Conservation (phyloP, 306 rosid species). For the Vigna trinervia region DNA sequence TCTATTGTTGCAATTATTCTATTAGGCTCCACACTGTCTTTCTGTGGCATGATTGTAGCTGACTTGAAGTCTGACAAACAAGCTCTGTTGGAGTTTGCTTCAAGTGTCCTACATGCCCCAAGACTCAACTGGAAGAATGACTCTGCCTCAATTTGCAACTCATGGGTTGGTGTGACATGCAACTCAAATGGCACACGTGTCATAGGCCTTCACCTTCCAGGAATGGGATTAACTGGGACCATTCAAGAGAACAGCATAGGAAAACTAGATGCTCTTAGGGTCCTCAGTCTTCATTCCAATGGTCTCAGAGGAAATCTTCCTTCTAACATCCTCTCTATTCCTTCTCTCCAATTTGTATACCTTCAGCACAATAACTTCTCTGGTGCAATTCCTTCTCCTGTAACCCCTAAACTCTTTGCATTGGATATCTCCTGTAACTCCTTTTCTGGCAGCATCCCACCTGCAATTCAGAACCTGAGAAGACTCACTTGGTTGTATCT, state of each 20-base stretch:
- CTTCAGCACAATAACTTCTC: slow-evolving; percentile 76
- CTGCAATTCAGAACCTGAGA: slow-evolving; percentile 63
- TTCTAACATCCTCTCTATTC: slow-evolving; percentile 65
- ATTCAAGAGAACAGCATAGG: slow-evolving; percentile 67
- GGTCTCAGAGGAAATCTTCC: slow-evolving; percentile 71
- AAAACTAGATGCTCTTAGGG: slow-evolving; percentile 67
- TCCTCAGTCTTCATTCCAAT: slow-evolving; percentile 77
- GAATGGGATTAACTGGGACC: slow-evolving; percentile 62
- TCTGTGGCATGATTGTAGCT: slow-evolving; percentile 45
- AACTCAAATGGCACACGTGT: slow-evolving; percentile 57
- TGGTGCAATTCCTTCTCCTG: slow-evolving; percentile 62
- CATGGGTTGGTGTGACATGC: slow-evolving; percentile 82
- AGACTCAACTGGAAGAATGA: slow-evolving; percentile 83
- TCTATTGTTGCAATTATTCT: slow-evolving; percentile 48
- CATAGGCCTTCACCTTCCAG: slow-evolving; percentile 71
- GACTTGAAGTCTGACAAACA: slow-evolving; percentile 71
- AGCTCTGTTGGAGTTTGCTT: slow-evolving; percentile 71
- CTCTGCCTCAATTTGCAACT: slow-evolving; percentile 60
- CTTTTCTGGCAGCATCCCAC: slow-evolving; percentile 69
- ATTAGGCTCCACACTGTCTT: slow-evolving; percentile 37
- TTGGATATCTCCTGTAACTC: slow-evolving; percentile 72
- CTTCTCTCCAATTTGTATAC: slow-evolving; percentile 64
- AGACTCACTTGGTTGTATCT: slow-evolving; percentile 62
- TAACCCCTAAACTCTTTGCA: slow-evolving; percentile 62
- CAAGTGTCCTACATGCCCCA: slow-evolving; percentile 55